Evolutionary conservation across 768 basidiomycete genomes (phyloP), one percentile per base, ranked within the genome.

Genomic region (Mycena belliarum): DNA sequence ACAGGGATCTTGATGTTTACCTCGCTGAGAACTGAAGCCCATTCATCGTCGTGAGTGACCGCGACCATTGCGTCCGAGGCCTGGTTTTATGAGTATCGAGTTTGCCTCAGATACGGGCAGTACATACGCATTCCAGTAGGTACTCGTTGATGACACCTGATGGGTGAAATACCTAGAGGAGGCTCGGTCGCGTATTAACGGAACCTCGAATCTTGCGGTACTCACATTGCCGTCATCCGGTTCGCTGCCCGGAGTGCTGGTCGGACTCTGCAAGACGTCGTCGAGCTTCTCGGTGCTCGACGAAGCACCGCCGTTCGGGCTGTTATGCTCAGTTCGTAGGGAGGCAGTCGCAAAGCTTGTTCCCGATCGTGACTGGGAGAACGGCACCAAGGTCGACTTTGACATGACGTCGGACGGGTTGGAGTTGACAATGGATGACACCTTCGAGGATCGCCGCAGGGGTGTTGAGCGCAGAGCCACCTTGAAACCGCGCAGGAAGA

Each of bases 401-500:
- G 44, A 28, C 12, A 28, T 16, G 1, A 54, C 40, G 21, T 56
- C 47, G 4, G 47, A 49, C 26, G 12, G 18, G 21, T 50, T 45
- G n/a, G 56, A 45, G 14, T 58, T 37, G 15, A 52, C 43, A 25
- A 58, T 58, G 15, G 43, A 47, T 8, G 35, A 6, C 2, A 37
- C 58, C 21, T 54, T 53, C 9, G 37, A 6, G 21, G 45, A 21
- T n/a, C 37, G 28, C 18, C 21, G 35, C 14, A 59, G 33, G 2
- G 40, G 14, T 1, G 14, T 20, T 10, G 46, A 20, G n/a, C 58
- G 58, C 1, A 49, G 4, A 6, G 55, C 33, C 28, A 64, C 55
- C 23, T 64, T 64, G 51, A 52, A 64, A 15, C 63, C 63, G 1
- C 59, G 52, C 1, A 64, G 14, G 35, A 63, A 63, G 2, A 63